phyloP scores from a whole-genome alignment of 768 basidiomycete species.

The Xanthoconium stramineum region DNA sequence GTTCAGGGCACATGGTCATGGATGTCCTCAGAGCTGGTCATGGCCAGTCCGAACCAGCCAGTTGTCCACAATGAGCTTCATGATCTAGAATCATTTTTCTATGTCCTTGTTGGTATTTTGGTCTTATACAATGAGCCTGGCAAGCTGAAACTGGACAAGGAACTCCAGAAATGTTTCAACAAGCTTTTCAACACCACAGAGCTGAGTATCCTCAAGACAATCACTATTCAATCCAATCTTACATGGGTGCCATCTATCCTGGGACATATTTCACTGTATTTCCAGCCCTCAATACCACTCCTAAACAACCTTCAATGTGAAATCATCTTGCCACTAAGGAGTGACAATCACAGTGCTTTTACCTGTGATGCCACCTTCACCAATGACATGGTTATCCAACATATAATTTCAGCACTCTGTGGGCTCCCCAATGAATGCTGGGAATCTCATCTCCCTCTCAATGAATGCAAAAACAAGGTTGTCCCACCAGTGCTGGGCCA shows the following conservation, averaged over 20 bases:
- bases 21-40: background rate
- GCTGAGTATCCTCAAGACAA: background rate
- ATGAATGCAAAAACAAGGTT: background rate
- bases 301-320: background rate
- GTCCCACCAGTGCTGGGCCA: background rate
- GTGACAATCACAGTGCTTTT: background rate
- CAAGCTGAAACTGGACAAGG: background rate
- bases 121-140: background rate
- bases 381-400: background rate
- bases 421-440: background rate
- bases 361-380: background rate
- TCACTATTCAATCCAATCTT: background rate
- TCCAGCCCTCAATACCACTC: background rate
- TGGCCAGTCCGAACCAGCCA: background rate
- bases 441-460: background rate
- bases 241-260: background rate
- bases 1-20: background rate
- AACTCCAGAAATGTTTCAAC: background rate
- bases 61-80: background rate
- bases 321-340: background rate
- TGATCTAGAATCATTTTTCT: background rate
- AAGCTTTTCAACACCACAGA: background rate
- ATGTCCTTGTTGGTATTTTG: background rate
- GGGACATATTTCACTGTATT: background rate
- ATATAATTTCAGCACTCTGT: background rate